A percentile compares a stretch with the other conserved stretches of the same genome.
phyloP scores from a whole-genome alignment of 257 asterid genomes.

The Avicennia marina region DNA sequence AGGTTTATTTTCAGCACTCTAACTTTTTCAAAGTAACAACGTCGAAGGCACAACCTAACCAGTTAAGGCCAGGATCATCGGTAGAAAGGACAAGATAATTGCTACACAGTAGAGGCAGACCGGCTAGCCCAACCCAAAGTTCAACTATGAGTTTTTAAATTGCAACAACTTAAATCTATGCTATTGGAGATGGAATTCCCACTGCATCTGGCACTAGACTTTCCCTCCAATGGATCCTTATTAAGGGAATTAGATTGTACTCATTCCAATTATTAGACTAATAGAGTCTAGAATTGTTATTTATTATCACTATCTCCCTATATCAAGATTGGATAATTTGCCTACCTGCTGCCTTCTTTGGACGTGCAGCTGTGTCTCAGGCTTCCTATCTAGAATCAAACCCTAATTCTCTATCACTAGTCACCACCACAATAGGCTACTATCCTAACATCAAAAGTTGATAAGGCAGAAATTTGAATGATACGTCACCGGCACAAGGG shows the following conservation, averaged over 20 bases:
- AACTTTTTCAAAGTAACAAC: slow-evolving; percentile 12
- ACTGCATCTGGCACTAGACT: no score
- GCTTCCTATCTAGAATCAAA: slow-evolving; percentile 1
- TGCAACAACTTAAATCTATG: slow-evolving; percentile 6
- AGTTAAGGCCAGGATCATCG: background rate
- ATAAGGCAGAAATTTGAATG: background rate
- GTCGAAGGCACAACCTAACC: background rate
- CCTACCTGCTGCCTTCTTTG: background rate
- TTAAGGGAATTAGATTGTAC: background rate
- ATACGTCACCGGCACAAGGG: background rate
- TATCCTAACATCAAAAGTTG: slow-evolving; percentile 1
- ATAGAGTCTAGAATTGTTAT: slow-evolving; percentile 8
- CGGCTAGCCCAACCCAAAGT: slow-evolving; percentile 2
- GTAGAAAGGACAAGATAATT: background rate
- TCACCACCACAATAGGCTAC: background rate
- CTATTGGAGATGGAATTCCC: slow-evolving; percentile 7
- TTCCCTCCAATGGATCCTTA: no score
- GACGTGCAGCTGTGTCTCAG: background rate
- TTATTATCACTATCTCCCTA: slow-evolving; percentile 12
- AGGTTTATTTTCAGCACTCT: slow-evolving; percentile 10
- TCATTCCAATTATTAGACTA: slow-evolving; percentile 6
- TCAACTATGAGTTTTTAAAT: background rate
- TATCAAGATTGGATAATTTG: slow-evolving; percentile 14
- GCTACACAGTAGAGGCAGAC: background rate
- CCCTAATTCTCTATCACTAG: slow-evolving; percentile 1